These are phyloP conservation scores for Hsuehochloa calcarea DNA, from an alignment of 176 grass and related monocot genomes.

Conservation along the genomic window DNA sequence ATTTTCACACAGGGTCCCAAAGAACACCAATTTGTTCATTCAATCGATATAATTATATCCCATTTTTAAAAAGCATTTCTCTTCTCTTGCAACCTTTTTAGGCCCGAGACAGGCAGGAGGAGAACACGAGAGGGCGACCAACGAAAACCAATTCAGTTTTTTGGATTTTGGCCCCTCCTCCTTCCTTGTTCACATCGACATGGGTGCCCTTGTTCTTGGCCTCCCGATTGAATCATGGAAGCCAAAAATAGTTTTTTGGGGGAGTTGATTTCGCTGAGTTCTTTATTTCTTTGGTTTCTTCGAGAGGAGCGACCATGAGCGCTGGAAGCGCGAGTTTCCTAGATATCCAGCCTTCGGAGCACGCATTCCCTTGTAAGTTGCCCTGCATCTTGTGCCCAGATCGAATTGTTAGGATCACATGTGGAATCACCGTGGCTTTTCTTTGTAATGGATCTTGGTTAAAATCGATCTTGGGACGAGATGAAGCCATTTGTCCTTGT, in stretches of 20 bases:
- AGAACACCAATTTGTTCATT: slow-evolving; percentile 33
- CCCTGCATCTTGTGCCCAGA: slow-evolving; percentile 26
- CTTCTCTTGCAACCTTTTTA: slow-evolving; percentile 25
- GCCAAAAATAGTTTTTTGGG: neutral
- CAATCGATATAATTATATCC: slow-evolving; percentile 7
- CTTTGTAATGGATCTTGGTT: slow-evolving; percentile 28
- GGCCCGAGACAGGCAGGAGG: slow-evolving; percentile 9
- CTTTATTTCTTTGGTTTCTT: neutral
- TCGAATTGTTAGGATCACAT: slow-evolving; percentile 8
- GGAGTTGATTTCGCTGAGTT: slow-evolving; percentile 21
- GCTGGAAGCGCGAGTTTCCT: slow-evolving; percentile 57
- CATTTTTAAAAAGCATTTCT: slow-evolving; percentile 28
- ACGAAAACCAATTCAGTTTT: too few species aligned
- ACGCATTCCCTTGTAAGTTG: slow-evolving; percentile 82
- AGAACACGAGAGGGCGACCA: neutral
- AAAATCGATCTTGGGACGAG: slow-evolving; percentile 34
- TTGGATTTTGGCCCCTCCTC: neutral
- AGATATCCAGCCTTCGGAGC: slow-evolving; percentile 86
- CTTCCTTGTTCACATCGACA: slow-evolving; percentile 28
- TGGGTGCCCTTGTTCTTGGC: slow-evolving; percentile 6
- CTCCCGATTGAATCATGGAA: slow-evolving; percentile 35
- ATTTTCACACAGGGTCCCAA: neutral
- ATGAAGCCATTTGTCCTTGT: neutral
- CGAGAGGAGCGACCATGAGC: slow-evolving; percentile 46
- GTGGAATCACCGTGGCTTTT: neutral